Evolutionary conservation across 2,329 filamentous ascomycete genomes (phyloP), one percentile per base, ranked within the genome.

Genomic region (Onygenales sp.): DNA sequence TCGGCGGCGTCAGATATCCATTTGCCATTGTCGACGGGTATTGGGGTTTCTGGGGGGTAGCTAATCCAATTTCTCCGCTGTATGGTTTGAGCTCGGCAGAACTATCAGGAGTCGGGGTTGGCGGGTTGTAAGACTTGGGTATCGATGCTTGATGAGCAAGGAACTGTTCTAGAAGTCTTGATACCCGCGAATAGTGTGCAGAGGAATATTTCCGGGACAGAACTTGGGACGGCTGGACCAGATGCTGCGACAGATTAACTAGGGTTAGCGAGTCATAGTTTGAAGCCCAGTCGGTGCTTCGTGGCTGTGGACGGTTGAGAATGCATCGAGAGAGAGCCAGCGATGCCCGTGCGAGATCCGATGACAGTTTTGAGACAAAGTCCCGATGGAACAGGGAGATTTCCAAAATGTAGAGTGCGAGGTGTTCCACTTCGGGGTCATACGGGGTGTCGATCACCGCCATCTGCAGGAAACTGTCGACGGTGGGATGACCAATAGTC

Each of bases 361-460:
- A 95, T 17, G 93, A 90, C 65, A 86, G 86, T 53, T 87, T 90
- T 13, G 91, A 93, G 58, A 98, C 91, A 64, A 98, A 98, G 60
- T 97, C 93, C 65, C 92, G 87, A 76, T 97, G 89, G 74, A 96
- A 98, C 43, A 97, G 78, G 45, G 91, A 89, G 64, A 97, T 92
- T 75, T 98, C 93, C 66, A 88, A 86, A 58, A 98, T 86, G 76
- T 97, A 98, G 58, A 87, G 80, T 14, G 91, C 85, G 87, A 98
- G 92, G 72, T 95, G 86, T 75, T 97, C 89, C 21, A 95, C 86
- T 72, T 96, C 91, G 27, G 83, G 79, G 68, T 95, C 89, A 64
- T 87, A 88, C 8, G 75, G 72, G 21, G 75, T 75, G 69, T 95
- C 89, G 45, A 87, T 81, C 41, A 94, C 81, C 57, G 92, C 89